Conservation (phyloP, 202 grass and related monocot species). For the Elaeis oleifera region DNA sequence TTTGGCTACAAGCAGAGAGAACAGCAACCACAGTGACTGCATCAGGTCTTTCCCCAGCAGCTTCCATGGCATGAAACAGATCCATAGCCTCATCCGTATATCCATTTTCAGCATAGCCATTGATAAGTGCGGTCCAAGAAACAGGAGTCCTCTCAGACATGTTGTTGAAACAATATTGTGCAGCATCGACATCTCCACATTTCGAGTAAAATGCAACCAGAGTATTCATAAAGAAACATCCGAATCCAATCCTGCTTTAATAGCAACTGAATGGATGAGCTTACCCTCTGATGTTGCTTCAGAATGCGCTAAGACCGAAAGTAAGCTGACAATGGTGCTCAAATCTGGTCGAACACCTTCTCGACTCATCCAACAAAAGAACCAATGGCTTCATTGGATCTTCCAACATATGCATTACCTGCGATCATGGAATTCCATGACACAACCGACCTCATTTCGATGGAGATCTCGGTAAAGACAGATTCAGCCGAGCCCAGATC, state of each 20-base stretch:
- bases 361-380: background rate
- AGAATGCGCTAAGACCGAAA: background rate
- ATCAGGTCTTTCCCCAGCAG: constrained; percentile 15
- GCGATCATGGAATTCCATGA: constrained; percentile 11
- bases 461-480: constrained; percentile 1
- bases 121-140: constrained; percentile 20
- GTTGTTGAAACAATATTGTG: background rate
- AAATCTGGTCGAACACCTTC: constrained; percentile 1
- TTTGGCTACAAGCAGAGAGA: constrained; percentile 9
- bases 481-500: background rate
- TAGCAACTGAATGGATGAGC: background rate
- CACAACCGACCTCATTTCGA: background rate
- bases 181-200: background rate
- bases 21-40: constrained; percentile 12
- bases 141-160: constrained; percentile 2
- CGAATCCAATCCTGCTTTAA: constrained; percentile 3
- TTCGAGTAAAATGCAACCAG: constrained; percentile 1
- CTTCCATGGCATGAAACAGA: constrained; percentile 17
- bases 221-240: constrained; percentile 10
- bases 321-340: constrained; percentile 8
- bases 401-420: background rate
- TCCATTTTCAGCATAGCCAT: constrained; percentile 6
- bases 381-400: background rate
- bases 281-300: background rate
- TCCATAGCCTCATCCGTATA: background rate